Conservation (phyloP, 1,284 basidiomycete genomes). For the Cutaneotrichosporon cyanovorans region DNA sequence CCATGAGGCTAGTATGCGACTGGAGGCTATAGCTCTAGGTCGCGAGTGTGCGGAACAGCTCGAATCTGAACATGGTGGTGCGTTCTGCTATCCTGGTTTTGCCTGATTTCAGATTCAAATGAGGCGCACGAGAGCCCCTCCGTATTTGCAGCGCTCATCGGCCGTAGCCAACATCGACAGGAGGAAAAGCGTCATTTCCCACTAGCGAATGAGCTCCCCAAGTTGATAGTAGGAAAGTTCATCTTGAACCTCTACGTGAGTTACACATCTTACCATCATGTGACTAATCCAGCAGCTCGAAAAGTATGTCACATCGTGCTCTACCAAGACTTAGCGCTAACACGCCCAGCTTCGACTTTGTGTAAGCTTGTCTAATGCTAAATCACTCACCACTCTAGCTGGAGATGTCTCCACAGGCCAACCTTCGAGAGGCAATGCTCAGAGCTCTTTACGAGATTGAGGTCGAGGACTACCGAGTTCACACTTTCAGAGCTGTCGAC, state of each 20-base stretch:
- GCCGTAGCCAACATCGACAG: slow-evolving; percentile 3
- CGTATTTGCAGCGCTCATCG: slow-evolving; percentile 14
- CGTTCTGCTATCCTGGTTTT: too few species aligned
- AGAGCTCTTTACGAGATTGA: slow-evolving; percentile 13
- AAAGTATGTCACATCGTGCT: too few species aligned
- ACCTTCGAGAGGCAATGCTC: slow-evolving; percentile 17
- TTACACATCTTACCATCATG: too few species aligned
- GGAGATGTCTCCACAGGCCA: slow-evolving; percentile 21
- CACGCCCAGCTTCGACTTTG: too few species aligned
- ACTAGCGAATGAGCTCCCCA: slow-evolving; percentile 1
- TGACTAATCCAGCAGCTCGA: too few species aligned
- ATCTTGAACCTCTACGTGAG: slow-evolving; percentile 14
- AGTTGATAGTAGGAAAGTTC: slow-evolving; percentile 16
- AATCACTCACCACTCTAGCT: slow-evolving; percentile 18
- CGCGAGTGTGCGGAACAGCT: slow-evolving; percentile 1
- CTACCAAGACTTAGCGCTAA: too few species aligned
- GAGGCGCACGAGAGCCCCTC: slow-evolving; percentile 10
- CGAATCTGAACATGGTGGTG: not conserved
- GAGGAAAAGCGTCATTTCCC: slow-evolving; percentile 11
- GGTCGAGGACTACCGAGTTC: slow-evolving; percentile 10
- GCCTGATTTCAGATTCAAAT: too few species aligned
- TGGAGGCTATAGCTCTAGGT: slow-evolving; percentile 20
- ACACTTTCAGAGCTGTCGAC: slow-evolving; percentile 17
- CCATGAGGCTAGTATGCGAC: slow-evolving; percentile 15
- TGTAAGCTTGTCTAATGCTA: too few species aligned